A percentile compares a stretch with the other conserved stretches of the same genome.
phyloP scores from a whole-genome alignment of 2,329 filamentous ascomycete species.

The Fusarium kyushuense region DNA sequence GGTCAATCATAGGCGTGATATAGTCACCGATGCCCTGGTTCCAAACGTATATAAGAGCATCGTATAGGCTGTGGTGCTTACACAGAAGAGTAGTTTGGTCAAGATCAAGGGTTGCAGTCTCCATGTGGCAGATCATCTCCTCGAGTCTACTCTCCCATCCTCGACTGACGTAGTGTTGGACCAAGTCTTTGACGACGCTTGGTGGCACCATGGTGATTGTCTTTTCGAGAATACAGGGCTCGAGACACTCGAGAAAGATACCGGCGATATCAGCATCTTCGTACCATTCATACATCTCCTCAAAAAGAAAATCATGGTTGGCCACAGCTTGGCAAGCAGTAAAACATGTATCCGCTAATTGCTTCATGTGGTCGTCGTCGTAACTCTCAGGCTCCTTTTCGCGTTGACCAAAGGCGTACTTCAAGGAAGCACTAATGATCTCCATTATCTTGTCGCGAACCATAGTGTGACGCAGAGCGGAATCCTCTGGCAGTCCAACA shows the following conservation, averaged over 20 bases:
- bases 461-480: slow-evolving; percentile 78
- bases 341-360: slow-evolving; percentile 87
- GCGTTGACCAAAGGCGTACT: slow-evolving; percentile 83
- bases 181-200: slow-evolving; percentile 84
- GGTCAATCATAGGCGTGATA: slow-evolving; percentile 87
- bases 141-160: slow-evolving; percentile 84
- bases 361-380: slow-evolving; percentile 73
- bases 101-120: slow-evolving; percentile 90
- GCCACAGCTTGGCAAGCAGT: slow-evolving; percentile 81
- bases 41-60: slow-evolving; percentile 97
- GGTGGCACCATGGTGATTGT: slow-evolving; percentile 82
- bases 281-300: slow-evolving; percentile 90
- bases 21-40: slow-evolving; percentile 91
- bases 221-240: slow-evolving; percentile 86
- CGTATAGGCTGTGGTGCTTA: slow-evolving; percentile 91
- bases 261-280: slow-evolving; percentile 79
- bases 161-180: slow-evolving; percentile 81
- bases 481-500: slow-evolving; percentile 90
- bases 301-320: slow-evolving; percentile 87
- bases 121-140: slow-evolving; percentile 93
- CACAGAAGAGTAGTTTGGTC: slow-evolving; percentile 92
- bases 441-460: slow-evolving; percentile 91
- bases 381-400: slow-evolving; percentile 60
- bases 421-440: slow-evolving; percentile 92
- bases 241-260: slow-evolving; percentile 88